Evolutionary conservation across 2,329 filamentous ascomycete species (phyloP), one percentile per base, ranked within the genome.

Genomic region (Microcyclospora pomicola): DNA sequence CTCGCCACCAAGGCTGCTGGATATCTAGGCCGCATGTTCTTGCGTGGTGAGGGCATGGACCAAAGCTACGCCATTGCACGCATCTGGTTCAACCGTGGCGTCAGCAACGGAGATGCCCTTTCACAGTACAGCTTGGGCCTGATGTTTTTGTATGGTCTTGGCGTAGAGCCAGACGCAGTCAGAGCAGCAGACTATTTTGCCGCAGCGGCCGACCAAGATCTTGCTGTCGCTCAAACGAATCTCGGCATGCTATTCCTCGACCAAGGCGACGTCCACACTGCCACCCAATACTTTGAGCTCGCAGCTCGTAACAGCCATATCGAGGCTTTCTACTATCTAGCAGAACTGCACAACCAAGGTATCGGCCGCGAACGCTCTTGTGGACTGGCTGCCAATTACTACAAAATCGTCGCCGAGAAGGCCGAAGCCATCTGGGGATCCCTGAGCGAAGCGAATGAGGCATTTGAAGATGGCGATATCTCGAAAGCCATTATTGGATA

Each of bases 311-410:
- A 85, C 55, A 80, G 80, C 11, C 82, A 86, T 53, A 81, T 94
- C 44, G 86, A 94, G 59, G 82, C 86, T 0, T 84, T 83, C 55
- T 95, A 94, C 62, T 93, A 93, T 57, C 73, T 95, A 3, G 87
- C 84, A 2, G 87, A 95, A 60, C 76, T 94, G 66, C 80, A 78
- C 15, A 75, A 87, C 49, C 74, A 83, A 44, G 86, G 83, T 0
- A 72, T 92, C 24, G 85, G 83, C 5, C 72, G 82, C 28, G 83
- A 93, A 47, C 77, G 78, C 48, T 79, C 80, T 10, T 95, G 87
- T 52, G 71, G 69, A 6, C 70, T 83, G 41, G 85, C 87, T 2
- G 71, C 84, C 31, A 73, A 73, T 10, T 92, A 91, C 57, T 95
- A 94, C 54, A 85, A 80, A 55, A 87, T 96, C 53, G 78, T 96